Percentiles rank a stretch among this genome's conserved stretches.
Conservation (phyloP, 2,329 filamentous ascomycete genomes). For the Diaporthe destruens region DNA sequence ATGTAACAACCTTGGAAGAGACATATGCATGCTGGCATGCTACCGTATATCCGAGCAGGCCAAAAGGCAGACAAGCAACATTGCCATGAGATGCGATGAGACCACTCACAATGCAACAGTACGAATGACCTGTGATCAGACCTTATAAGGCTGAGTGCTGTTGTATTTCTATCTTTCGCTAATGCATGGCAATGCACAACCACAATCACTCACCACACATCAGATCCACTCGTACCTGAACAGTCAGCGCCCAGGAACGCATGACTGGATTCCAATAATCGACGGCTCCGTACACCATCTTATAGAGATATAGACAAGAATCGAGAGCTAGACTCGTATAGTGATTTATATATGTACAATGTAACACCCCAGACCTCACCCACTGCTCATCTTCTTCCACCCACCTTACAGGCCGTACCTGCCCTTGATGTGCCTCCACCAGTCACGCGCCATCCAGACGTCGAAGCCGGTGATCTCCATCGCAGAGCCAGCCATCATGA, state of each 20-base stretch:
- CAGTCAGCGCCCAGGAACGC: neutral
- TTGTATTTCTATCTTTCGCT: neutral
- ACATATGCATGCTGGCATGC: neutral
- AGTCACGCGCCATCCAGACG: conserved; percentile 12
- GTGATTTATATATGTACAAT: neutral
- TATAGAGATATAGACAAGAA: conserved; percentile 6
- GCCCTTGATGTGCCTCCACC: conserved; percentile 30
- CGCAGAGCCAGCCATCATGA: conserved; percentile 13
- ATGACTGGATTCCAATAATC: neutral
- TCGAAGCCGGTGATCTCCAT: conserved; percentile 14
- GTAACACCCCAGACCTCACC: neutral
- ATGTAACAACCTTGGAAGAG: neutral
- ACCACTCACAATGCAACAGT: neutral
- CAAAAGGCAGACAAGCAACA: neutral
- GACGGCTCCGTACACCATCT: neutral
- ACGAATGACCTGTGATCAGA: neutral
- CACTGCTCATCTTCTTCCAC: neutral
- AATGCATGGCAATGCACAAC: neutral
- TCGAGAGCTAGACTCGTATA: conserved; percentile 1
- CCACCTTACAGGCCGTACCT: conserved; percentile 10
- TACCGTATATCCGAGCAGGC: neutral
- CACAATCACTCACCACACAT: neutral
- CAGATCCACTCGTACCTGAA: neutral
- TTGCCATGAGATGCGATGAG: neutral
- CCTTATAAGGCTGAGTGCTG: neutral